Percentiles rank a stretch among this genome's conserved stretches.
These are phyloP conservation scores for Polyporus tsugae DNA, from an alignment of 1,284 basidiomycete genomes.

Conservation along the genomic window DNA sequence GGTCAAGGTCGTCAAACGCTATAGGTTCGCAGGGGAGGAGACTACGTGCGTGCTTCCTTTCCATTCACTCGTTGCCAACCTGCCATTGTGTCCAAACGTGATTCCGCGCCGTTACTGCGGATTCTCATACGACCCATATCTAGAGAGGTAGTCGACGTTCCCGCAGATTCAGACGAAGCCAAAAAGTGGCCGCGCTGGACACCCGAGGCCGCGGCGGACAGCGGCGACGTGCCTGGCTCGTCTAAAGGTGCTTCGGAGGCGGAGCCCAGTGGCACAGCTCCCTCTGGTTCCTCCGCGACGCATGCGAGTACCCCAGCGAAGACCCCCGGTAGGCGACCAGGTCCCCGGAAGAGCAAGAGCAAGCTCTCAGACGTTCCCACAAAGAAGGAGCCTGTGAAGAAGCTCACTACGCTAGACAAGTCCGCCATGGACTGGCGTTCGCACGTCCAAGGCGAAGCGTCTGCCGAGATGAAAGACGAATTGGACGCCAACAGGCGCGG, in stretches of 20 bases:
- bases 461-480: constrained; percentile 63
- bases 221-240: constrained; percentile 15
- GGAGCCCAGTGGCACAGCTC: constrained; percentile 20
- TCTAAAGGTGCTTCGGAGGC: constrained; percentile 20
- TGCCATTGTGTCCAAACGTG: neutral
- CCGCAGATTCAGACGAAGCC: constrained; percentile 75
- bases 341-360: constrained; percentile 71
- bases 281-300: constrained; percentile 24
- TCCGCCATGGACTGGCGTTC: constrained; percentile 84
- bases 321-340: constrained; percentile 53
- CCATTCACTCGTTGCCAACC: constrained; percentile 7
- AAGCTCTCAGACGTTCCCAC: constrained; percentile 56
- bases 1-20: constrained; percentile 73
- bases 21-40: constrained; percentile 78
- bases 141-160: constrained; percentile 78
- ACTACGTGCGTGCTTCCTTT: constrained; percentile 59
- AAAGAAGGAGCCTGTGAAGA: constrained; percentile 63
- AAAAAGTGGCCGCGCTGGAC: constrained; percentile 73
- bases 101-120: constrained; percentile 30
- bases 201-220: constrained; percentile 36
- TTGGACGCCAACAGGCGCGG: constrained; percentile 75
- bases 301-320: constrained; percentile 32
- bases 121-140: constrained; percentile 18
- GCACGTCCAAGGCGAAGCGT: constrained; percentile 58
- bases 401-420: constrained; percentile 83